Evolutionary conservation across 345 rosid species (phyloP).

Genomic region (Hypericum perforatum): DNA sequence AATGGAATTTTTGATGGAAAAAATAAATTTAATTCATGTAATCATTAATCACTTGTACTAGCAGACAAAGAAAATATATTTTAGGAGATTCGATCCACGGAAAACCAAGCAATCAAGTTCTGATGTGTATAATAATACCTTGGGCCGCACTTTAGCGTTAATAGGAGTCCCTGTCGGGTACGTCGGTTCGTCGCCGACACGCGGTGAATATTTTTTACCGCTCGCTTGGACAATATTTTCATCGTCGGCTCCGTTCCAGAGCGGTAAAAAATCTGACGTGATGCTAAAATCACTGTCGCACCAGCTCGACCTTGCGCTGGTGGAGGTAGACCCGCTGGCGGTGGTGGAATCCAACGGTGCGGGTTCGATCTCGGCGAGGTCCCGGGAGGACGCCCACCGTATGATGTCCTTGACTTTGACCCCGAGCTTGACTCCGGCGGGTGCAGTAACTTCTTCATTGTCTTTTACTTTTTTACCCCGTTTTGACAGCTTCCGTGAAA

Average conservation of each 20-base stretch:
- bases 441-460: not conserved
- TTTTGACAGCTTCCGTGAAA: slow-evolving; percentile 34
- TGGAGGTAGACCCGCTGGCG: slow-evolving; percentile 20
- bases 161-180: slow-evolving; percentile 19
- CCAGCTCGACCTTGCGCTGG: slow-evolving; percentile 60
- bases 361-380: slow-evolving; percentile 36
- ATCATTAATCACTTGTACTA: no score
- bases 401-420: slow-evolving; percentile 24
- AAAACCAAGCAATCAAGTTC: slow-evolving; percentile 12
- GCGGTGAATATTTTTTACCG: slow-evolving; percentile 24
- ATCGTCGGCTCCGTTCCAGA: slow-evolving; percentile 30
- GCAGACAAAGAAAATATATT: slow-evolving; percentile 29
- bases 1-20: no score
- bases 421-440: no score
- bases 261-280: slow-evolving; percentile 50
- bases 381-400: slow-evolving; percentile 76
- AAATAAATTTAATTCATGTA: no score
- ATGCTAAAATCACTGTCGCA: slow-evolving; percentile 53
- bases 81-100: slow-evolving; percentile 11
- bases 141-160: slow-evolving; percentile 31
- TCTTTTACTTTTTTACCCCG: slow-evolving; percentile 9
- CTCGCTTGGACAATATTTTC: no score
- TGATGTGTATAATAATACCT: slow-evolving; percentile 22
- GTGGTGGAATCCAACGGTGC: slow-evolving; percentile 20
- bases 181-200: slow-evolving; percentile 43